Evolutionary conservation across 345 rosid genomes (phyloP), one percentile per base, ranked within the genome.

Genomic region (Physaria fendleri): DNA sequence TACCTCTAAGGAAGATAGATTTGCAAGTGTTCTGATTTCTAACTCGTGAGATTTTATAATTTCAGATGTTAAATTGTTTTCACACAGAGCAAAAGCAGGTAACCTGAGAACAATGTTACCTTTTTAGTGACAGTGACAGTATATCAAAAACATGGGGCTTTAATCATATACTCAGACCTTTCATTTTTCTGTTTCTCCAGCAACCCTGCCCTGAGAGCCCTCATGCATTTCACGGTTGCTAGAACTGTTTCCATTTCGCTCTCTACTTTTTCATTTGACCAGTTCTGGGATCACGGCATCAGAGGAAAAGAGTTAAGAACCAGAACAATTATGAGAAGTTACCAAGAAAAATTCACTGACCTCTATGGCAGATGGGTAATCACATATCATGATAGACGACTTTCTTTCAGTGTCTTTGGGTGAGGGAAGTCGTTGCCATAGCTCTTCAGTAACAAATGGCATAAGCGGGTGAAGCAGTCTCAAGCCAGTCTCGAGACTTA

Each of bases 381-480:
- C 82, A 3, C 95, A 77, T 45, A 82, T 56, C 99, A 89, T 82
- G 16, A 87, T 89, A 14, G 99, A 93, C 12, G 80, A 83, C 61
- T 79, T 81, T 58, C 80, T 78, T 47, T 66, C 43, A 56, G 33
- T 44, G 60, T 61, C 72, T 52, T 32, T 65, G 2, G 85, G 78
- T 38, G 73, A 64, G 40, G 95, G 96, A 51, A 89, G 89, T 17
- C 92, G 88, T 75, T 87, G 99, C 99, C 99, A 93, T 54, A 93
- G 70, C 74, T 93, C 96, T 70, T 93, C 97, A 17, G 90, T 89
- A 43, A 93, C 84, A 75, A 79, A 89, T 0, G 97, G 97, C 99
- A 93, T 89, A 64, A 89, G 79, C 18, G 99, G 99, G 76, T 93
- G 99, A 65, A 93, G 99, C 64, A 93, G 74, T 25, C 90, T 78